phyloP scores from a whole-genome alignment of 2,329 filamentous ascomycete species.

The Nannizziopsis barbatae region DNA sequence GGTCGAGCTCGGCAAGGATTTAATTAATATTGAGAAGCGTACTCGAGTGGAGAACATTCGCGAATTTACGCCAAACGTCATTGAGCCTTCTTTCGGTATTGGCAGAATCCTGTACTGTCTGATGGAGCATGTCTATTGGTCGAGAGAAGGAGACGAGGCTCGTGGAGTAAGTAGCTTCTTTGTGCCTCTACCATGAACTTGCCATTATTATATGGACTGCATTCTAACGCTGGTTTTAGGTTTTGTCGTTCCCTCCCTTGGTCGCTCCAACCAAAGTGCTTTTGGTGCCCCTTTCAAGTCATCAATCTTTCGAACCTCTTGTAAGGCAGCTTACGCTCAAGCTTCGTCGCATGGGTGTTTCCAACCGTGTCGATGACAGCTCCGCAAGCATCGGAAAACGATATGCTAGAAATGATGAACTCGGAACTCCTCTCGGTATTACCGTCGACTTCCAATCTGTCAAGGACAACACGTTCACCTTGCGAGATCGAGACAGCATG shows the following conservation, averaged over 20 bases:
- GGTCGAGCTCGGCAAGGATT: conserved; percentile 66
- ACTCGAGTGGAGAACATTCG: conserved; percentile 72
- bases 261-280: conserved; percentile 94
- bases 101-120: conserved; percentile 86
- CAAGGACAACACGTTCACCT: conserved; percentile 73
- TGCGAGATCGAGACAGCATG: conserved; percentile 82
- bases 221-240: conserved; percentile 29
- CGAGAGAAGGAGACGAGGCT: conserved; percentile 68
- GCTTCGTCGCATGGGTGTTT: conserved; percentile 64
- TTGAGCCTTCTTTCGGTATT: conserved; percentile 96
- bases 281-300: conserved; percentile 75
- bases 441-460: conserved; percentile 94
- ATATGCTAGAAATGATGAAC: conserved; percentile 87
- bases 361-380: conserved; percentile 79
- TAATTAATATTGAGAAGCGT: conserved; percentile 72
- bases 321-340: conserved; percentile 61
- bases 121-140: conserved; percentile 95
- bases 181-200: neutral
- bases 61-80: conserved; percentile 90
- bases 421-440: conserved; percentile 86
- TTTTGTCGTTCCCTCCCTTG: conserved; percentile 61
- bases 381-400: conserved; percentile 89
- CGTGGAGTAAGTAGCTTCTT: conserved; percentile 59
- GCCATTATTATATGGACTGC: neutral
- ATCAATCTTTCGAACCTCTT: conserved; percentile 69